A percentile compares a stretch with the other conserved stretches of the same genome.
Evolutionary conservation across 2,329 filamentous ascomycete species (phyloP).

Genomic region (Microthyrium microscopicum): DNA sequence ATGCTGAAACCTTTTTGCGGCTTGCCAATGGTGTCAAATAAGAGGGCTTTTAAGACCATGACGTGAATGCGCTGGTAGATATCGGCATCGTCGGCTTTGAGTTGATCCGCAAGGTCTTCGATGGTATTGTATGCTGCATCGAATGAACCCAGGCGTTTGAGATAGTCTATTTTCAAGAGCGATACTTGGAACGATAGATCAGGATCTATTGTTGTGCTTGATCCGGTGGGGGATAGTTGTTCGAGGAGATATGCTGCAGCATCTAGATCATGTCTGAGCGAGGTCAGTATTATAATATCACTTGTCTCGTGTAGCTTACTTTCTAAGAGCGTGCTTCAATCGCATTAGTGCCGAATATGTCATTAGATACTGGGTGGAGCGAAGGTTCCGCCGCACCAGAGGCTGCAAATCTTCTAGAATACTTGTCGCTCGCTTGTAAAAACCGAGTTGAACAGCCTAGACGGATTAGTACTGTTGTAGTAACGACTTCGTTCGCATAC

Average conservation of each 20-base stretch:
- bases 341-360: constrained; percentile 49
- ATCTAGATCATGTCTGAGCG: constrained; percentile 35
- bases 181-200: constrained; percentile 43
- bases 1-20: constrained; percentile 57
- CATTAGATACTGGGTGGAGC: constrained; percentile 57
- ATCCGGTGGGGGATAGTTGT: constrained; percentile 41
- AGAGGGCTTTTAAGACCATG: constrained; percentile 53
- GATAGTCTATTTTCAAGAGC: constrained; percentile 43
- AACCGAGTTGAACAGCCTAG: constrained; percentile 45
- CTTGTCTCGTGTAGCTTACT: constrained; percentile 15
- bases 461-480: background rate
- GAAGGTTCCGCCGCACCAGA: constrained; percentile 53
- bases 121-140: constrained; percentile 36
- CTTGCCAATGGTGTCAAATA: constrained; percentile 51
- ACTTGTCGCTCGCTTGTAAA: constrained; percentile 50
- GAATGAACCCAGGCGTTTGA: constrained; percentile 36
- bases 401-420: constrained; percentile 43
- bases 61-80: constrained; percentile 53
- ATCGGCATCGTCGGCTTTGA: constrained; percentile 39
- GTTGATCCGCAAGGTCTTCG: constrained; percentile 22
- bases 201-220: constrained; percentile 34
- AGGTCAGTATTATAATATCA: background rate
- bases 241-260: constrained; percentile 40
- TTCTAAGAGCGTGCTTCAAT: constrained; percentile 44
- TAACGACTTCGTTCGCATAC: constrained; percentile 16